Evolutionary conservation across 345 rosid species (phyloP), one percentile per base, ranked within the genome.

Genomic region (Eucalyptus curtisii): DNA sequence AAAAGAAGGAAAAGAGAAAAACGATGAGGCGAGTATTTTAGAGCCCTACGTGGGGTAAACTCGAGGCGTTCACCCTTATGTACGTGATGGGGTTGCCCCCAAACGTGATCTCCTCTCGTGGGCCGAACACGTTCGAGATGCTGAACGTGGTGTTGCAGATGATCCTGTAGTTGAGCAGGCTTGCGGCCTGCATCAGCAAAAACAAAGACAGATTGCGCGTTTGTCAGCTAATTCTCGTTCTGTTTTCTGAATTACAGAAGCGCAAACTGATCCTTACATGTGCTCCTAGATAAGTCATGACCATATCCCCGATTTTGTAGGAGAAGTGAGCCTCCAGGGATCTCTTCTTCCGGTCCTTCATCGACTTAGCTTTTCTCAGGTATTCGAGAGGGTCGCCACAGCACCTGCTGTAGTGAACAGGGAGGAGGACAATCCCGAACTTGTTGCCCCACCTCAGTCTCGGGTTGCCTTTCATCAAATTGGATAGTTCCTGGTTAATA

Each of bases 91-190:
- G 37, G 80, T 8, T 95, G 22, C 98, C 96, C 6, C 89, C 92
- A 40, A 91, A 31, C 5, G 95, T 89, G 40, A 94, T 91, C 89
- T 92, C 92, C 90, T 94, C 94, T 64, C 52, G 82, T 5, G 96
- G 96, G 37, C 96, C 98, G 11, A 93, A 50, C 80, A 95, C 48
- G 37, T 95, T 94, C 3, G 96, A 95, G 87, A 95, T 87, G 7
- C 94, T 93, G 89, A 95, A 94, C 20, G 92, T 93, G 3, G 95
- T 91, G 86, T 93, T 92, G 85, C 98, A 93, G 7, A 93, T 3
- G 49, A 95, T 86, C 87, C 89, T 91, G 91, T 95, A 92, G 87
- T 94, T 93, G 12, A 95, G 92, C 87, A 64, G 40, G 90, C 88
- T 30, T 16, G 95, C 93, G 50, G 68, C 89, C 95, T 95, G 86